Conservation (phyloP, 2,329 filamentous ascomycete species). For the Stachybotrys chartarum region DNA sequence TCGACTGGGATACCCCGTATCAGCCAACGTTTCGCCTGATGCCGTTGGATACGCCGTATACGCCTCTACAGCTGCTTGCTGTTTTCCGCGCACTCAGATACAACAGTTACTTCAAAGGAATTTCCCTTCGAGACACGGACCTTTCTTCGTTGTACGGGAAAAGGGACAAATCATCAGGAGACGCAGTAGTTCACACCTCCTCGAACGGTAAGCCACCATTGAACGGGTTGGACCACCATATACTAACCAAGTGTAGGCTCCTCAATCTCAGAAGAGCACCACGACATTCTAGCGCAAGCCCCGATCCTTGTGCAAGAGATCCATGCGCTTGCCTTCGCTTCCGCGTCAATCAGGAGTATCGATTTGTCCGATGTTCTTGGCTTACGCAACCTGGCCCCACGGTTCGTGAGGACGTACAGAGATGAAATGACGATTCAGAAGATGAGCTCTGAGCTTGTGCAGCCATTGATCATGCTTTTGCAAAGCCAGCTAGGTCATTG, state of each 20-base stretch:
- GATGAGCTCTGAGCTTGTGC: slow-evolving; percentile 32
- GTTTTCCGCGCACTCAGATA: slow-evolving; percentile 49
- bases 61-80: slow-evolving; percentile 45
- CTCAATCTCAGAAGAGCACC: slow-evolving; percentile 40
- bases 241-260: slow-evolving; percentile 25
- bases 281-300: slow-evolving; percentile 39
- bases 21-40: slow-evolving; percentile 48
- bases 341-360: slow-evolving; percentile 47
- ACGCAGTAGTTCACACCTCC: slow-evolving; percentile 43
- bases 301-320: slow-evolving; percentile 49
- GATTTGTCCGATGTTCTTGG: slow-evolving; percentile 40
- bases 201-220: slow-evolving; percentile 35
- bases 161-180: slow-evolving; percentile 35
- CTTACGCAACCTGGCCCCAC: slow-evolving; percentile 12
- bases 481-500: slow-evolving; percentile 39
- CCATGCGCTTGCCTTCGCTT: slow-evolving; percentile 47
- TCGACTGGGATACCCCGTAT: slow-evolving; percentile 32
- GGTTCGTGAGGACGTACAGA: slow-evolving; percentile 13
- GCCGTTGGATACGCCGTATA: slow-evolving; percentile 35
- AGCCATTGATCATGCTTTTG: slow-evolving; percentile 42
- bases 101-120: slow-evolving; percentile 51
- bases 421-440: slow-evolving; percentile 13
- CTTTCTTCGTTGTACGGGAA: slow-evolving; percentile 31
- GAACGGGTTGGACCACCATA: not conserved
- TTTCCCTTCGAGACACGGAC: slow-evolving; percentile 48